phyloP scores from a whole-genome alignment of 2,329 filamentous ascomycete genomes.

The Xylariaceae sp. region DNA sequence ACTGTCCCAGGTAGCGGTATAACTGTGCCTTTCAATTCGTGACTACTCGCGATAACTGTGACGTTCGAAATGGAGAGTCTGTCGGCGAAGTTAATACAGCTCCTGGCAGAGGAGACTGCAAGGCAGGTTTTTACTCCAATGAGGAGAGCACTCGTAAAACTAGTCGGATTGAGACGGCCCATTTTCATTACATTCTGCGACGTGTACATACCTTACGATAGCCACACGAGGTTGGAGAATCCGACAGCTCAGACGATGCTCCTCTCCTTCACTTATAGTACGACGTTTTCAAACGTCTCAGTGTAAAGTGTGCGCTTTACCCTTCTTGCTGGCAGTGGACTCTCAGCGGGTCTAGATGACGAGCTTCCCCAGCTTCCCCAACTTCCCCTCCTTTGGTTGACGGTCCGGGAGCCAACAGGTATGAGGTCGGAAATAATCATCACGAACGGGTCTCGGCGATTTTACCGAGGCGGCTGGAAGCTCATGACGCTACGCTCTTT shows the following conservation, averaged over 20 bases:
- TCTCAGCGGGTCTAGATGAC: not conserved
- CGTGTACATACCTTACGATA: not conserved
- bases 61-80: conserved; percentile 1
- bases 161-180: no score
- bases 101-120: not conserved
- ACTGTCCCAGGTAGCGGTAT: conserved; percentile 11
- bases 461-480: no score
- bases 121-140: not conserved
- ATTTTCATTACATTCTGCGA: no score
- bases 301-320: not conserved
- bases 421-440: no score
- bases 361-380: not conserved
- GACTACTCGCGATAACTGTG: conserved; percentile 2
- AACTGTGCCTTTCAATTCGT: conserved; percentile 5
- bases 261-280: not conserved
- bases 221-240: not conserved
- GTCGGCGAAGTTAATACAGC: not conserved
- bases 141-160: not conserved
- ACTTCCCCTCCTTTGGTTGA: not conserved
- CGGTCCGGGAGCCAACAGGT: no score
- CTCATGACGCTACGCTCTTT: no score
- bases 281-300: not conserved
- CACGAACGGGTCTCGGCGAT: no score
- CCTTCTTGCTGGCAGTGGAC: not conserved
- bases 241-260: not conserved